Evolutionary conservation across 805 yeast species (phyloP), one percentile per base, ranked within the genome.

Genomic region (Priceomyces haplophilus): DNA sequence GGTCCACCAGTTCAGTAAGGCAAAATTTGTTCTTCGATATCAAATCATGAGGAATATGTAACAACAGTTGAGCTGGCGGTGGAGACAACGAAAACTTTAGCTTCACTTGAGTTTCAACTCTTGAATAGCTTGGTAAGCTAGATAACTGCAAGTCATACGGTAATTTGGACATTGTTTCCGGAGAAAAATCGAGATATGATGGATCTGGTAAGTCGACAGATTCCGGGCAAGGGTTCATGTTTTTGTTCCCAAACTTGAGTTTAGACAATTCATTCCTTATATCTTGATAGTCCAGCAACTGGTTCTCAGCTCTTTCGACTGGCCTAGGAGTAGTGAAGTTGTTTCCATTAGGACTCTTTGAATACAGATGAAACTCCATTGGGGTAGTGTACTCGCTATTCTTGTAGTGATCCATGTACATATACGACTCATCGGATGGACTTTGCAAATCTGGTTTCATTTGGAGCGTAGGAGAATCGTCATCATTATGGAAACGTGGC

Each of bases 71-170:
- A 4, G 79, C 74, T 0, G 96, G 95, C 1, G 91, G 79, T 1
- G 97, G 96, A 23, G 81, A 74, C 34, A 91, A 67, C 7, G 75
- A 60, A 16, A 91, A 64, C 34, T 75, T 74, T 34, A 95, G 68
- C 61, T 88, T 90, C 58, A 93, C 88, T 65, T 93, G 99, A 12
- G 97, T 91, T 64, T 91, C 99, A 5, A 91, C 99, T 50, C 99
- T 78, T 10, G 97, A 88, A 51, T 80, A 82, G 4, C 78, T 66
- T 1, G 97, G 97, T 35, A 91, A 69, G 40, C 82, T 84, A 6
- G 72, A 61, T 1, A 91, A 67, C 19, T 65, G 59, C 41, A 85
- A 50, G 42, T 72, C 66, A 58, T 76, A 81, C 1, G 79, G 79
- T 40, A 75, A 64, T 3, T 58, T 51, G 12, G 56, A 44, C 62